Evolutionary conservation across 2,329 filamentous ascomycete genomes (phyloP), one percentile per base, ranked within the genome.

Genomic region (Microcyclosporella mali): DNA sequence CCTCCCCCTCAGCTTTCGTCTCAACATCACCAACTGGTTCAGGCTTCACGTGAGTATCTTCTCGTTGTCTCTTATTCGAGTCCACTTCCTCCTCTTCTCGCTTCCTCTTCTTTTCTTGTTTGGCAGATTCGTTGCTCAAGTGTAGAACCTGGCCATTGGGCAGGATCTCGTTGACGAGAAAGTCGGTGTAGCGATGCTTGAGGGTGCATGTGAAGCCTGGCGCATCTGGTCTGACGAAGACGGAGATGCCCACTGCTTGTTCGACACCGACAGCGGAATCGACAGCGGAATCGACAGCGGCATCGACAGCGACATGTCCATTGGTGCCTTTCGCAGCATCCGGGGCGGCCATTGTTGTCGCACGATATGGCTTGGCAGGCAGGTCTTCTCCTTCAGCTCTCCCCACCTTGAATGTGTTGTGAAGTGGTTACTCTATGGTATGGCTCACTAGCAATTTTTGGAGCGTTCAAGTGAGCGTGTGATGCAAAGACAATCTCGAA

Each of bases 111-210:
- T 45, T 43, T 11, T 55, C 50, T 31, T 37, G 32, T 10, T 39
- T 43, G 21, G 43, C 37, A 33, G 50, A 19, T 18, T 75, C 64
- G 40, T 71, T 75, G 44, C 66, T 72, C 37, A 95, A 70, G 63
- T 90, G 87, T 40, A 92, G 64, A 11, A 94, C 85, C 41, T 80
- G 67, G 12, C 88, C 88, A 58, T 84, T 78, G 21, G 82, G 80
- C 15, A 77, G 70, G 49, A 95, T 90, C 65, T 95, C 89, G 59
- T 94, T 89, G 56, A 95, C 89, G 55, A 92, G 72, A 57, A 95
- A 95, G 63, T 95, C 89, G 3, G 88, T 90, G 65, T 89, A 95
- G 53, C 87, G 74, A 59, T 84, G 80, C 70, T 87, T 87, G 57
- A 86, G 57, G 11, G 81, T 69, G 14, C 81, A 83, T 11, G 67